Base-by-base conservation (phyloP, 108 stramenopile genomes). In the Phaeodactylum tricornutum region DNA sequence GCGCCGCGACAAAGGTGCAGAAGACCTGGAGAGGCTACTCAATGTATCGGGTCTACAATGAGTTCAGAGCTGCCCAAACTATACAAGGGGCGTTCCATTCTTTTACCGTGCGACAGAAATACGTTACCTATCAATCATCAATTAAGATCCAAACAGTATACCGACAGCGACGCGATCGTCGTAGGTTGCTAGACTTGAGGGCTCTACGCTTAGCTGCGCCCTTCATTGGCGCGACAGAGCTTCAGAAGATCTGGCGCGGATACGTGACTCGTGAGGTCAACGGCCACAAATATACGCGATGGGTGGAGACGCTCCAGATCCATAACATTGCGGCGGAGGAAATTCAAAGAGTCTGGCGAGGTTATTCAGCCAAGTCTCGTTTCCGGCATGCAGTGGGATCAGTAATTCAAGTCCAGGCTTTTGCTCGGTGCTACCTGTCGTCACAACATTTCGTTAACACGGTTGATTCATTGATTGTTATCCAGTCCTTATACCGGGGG, bases 371-470 rank as follows among this genome's bases (percentile, higher is more conserved):
- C 8, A 29, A 43, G 32, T 59, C 62, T 25, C 43, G 38, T 1
- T 79, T 64, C 46, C 61, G 70, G 66, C 71, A 71, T 26, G 64
- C 56, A 0, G 41, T 81, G 3, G 70, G 72, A 22, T 72, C 71
- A 35, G 59, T 70, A 0, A 80, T 80, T 51, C 53, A 69, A 28
- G 57, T 74, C 39, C 79, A 80, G 53, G 57, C 66, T 34, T 50
- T 67, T 50, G 60, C 55, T 31, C 59, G 79, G 21, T 15, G 39
- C 14, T 41, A 20, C 19, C 39, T n/a, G n/a, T n/a, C n/a, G n/a
- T n/a, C n/a, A n/a, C n/a, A n/a, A n/a, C n/a, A n/a, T n/a, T n/a
- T n/a, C n/a, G n/a, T n/a, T n/a, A n/a, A n/a, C n/a, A n/a, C n/a
- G n/a, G n/a, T n/a, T n/a, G n/a, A n/a, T n/a, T n/a, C n/a, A n/a